Conservation (phyloP, 495 filamentous ascomycete species). For the Penicillium angulare region DNA sequence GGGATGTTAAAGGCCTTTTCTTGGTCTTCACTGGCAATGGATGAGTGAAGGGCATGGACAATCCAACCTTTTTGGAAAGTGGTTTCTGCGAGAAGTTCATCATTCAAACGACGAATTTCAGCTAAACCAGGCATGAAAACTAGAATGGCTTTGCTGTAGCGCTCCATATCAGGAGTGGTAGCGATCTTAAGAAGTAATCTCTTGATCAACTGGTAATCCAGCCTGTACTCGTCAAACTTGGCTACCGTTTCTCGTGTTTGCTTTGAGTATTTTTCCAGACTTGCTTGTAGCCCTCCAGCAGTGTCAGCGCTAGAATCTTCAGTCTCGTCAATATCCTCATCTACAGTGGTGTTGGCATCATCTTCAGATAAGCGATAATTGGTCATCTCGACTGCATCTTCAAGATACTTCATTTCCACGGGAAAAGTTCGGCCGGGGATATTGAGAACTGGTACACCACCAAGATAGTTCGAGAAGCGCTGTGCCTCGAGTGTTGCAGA, state of each 20-base stretch:
- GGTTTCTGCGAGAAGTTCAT: conserved; percentile 70
- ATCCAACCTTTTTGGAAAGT: conserved; percentile 70
- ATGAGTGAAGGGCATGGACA: conserved; percentile 85
- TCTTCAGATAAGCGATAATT: conserved; percentile 62
- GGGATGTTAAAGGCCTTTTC: conserved; percentile 86
- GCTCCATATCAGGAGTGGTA: conserved; percentile 55
- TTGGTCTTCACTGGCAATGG: conserved; percentile 94
- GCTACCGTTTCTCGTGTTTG: conserved; percentile 70
- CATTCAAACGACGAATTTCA: conserved; percentile 85
- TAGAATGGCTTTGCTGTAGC: conserved; percentile 85
- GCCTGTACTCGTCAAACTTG: conserved; percentile 79
- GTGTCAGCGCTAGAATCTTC: conserved; percentile 41
- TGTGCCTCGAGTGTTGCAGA: conserved; percentile 93
- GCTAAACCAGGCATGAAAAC: conserved; percentile 94
- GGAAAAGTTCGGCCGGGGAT: conserved; percentile 94
- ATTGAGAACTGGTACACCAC: conserved; percentile 77
- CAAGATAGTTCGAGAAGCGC: conserved; percentile 83
- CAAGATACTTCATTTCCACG: conserved; percentile 80
- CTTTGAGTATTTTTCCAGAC: conserved; percentile 67
- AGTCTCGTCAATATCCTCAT: conserved; percentile 48
- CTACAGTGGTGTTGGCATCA: conserved; percentile 35
- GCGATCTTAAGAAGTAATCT: conserved; percentile 72
- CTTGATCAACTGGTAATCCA: conserved; percentile 81
- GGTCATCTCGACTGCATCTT: conserved; percentile 86
- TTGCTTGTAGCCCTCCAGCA: conserved; percentile 37